phyloP scores from a whole-genome alignment of 805 yeast genomes.

The Candida alai region DNA sequence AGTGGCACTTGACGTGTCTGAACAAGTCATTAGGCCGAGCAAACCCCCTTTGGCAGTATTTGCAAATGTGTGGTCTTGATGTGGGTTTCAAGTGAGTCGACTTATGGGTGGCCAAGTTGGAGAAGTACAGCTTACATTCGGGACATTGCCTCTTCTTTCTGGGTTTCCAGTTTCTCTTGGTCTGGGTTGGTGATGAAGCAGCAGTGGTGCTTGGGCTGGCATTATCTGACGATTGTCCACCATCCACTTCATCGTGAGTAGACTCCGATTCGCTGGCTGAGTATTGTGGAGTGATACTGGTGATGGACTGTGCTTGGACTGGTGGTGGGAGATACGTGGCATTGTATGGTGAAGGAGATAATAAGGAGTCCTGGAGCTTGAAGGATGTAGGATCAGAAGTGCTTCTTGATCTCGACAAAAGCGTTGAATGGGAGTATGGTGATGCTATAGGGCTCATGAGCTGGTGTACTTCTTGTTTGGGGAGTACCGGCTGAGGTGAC shows the following conservation, averaged over 20 bases:
- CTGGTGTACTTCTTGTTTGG: conserved; percentile 6
- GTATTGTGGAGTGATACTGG: background rate
- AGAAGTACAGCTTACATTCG: conserved; percentile 61
- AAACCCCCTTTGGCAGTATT: conserved; percentile 77
- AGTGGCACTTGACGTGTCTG: conserved; percentile 82
- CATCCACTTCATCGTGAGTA: background rate
- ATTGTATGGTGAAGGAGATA: conserved; percentile 4
- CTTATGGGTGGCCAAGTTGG: conserved; percentile 80
- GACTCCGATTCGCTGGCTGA: background rate
- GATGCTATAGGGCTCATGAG: conserved; percentile 16
- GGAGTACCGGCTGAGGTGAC: conserved; percentile 7
- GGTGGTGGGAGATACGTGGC: background rate
- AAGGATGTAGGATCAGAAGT: conserved; percentile 13
- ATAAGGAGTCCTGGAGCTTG: conserved; percentile 5
- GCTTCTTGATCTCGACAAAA: conserved; percentile 12
- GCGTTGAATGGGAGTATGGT: conserved; percentile 11
- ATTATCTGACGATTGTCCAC: background rate
- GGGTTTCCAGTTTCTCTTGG: conserved; percentile 33
- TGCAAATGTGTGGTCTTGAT: conserved; percentile 74
- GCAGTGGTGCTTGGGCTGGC: conserved; percentile 1
- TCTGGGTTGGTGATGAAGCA: conserved; percentile 6
- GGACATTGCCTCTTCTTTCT: conserved; percentile 72
- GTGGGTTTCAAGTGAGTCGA: conserved; percentile 72
- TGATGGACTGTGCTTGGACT: conserved; percentile 2
- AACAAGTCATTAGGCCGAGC: conserved; percentile 83